Evolutionary conservation across 2,329 filamentous ascomycete genomes (phyloP), one percentile per base, ranked within the genome.

Genomic region (Lecanicillium sp.): DNA sequence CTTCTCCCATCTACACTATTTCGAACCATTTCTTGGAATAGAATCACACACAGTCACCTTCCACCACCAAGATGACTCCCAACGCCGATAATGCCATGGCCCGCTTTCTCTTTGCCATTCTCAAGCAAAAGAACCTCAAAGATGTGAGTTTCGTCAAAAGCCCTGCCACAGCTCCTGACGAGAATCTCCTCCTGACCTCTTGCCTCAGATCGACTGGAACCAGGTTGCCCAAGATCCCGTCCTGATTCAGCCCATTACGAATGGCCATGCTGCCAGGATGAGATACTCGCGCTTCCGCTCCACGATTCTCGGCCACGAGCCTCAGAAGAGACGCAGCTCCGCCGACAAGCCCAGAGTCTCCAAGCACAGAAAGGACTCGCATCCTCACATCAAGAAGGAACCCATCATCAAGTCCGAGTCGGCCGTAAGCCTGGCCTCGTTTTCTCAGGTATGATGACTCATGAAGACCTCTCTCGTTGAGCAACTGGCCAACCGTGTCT

Each of bases 201-300:
- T 39, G 32, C 18, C 35, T 17, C 40, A 79, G 74, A 75, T 79
- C 49, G 70, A 79, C 53, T 79, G 74, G 74, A 70, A 71, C 44
- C 57, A 66, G 51, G 74, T 79, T 32, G 74, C 74, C 38, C 55
- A 62, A 27, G 70, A 77, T 43, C 71, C 73, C 15, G 64, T 74
- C 34, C 62, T 79, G 9, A 46, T 66, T 17, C 64, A 75, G 36
- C 61, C 67, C 47, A 77, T 78, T 43, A 67, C 71, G 45, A 79
- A 78, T 49, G 74, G 74, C 32, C 74, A 79, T 54, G 74, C 74
- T 20, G 74, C 74, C 22, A 69, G 74, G 34, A 79, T 79, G 74
- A 65, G 74, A 39, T 79, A 69, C 53, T 70, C 72, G 12, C 66
- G 74, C 27, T 76, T 77, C 51, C 59, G 62, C 19, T 51, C 61